Conservation (phyloP, 1,139 yeast species). For the Protomyces macrosporus region DNA sequence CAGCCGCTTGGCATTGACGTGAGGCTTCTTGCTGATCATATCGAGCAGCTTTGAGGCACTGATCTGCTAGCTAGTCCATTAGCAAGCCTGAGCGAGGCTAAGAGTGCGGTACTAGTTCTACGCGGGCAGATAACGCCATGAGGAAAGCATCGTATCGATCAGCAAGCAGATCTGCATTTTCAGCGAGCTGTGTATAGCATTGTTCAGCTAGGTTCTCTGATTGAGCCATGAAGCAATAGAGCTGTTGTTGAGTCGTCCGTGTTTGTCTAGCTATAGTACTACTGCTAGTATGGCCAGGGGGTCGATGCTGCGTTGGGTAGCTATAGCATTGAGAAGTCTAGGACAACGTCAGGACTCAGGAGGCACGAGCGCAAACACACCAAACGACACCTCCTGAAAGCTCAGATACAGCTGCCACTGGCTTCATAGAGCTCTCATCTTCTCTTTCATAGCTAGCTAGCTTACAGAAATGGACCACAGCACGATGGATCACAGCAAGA, state of each 20-base stretch:
- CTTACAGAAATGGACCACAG: not conserved
- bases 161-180: conserved; percentile 1
- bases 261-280: too few species aligned
- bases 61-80: conserved; percentile 10
- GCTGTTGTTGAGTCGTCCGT: not conserved
- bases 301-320: too few species aligned
- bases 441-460: too few species aligned
- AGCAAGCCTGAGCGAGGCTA: not conserved
- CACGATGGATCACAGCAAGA: conserved; percentile 3
- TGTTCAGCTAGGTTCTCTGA: conserved; percentile 10
- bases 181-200: conserved; percentile 6
- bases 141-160: conserved; percentile 6
- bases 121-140: not conserved
- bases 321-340: too few species aligned
- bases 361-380: too few species aligned
- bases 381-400: too few species aligned
- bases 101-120: not conserved
- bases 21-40: conserved; percentile 13
- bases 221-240: not conserved
- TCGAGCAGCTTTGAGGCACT: conserved; percentile 10
- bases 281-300: too few species aligned
- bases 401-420: too few species aligned
- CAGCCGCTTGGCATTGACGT: not conserved
- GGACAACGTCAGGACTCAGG: too few species aligned
- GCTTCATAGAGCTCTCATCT: too few species aligned